Conservation (phyloP, 1,139 yeast species). For the Petasospora rhodanensis region DNA sequence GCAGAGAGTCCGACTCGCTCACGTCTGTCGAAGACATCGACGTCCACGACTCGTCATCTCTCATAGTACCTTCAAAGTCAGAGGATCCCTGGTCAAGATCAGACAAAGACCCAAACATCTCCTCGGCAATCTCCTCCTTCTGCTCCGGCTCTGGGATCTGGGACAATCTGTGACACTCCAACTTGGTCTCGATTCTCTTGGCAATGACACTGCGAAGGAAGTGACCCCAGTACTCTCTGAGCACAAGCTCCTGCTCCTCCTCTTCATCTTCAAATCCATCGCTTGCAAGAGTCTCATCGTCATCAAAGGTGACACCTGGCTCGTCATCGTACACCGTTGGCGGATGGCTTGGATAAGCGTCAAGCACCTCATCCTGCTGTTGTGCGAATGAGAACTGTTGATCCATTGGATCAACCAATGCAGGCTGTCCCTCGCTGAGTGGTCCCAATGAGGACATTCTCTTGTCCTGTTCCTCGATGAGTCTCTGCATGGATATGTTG, state of each 20-base stretch:
- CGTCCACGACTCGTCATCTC: constrained; percentile 13
- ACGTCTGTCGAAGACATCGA: constrained; percentile 15
- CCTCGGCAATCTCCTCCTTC: constrained; percentile 8
- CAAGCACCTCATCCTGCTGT: constrained; percentile 1
- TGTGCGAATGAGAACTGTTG: constrained; percentile 3
- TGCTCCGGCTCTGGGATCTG: constrained; percentile 13
- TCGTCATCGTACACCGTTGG: constrained; percentile 11
- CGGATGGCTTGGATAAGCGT: constrained; percentile 7
- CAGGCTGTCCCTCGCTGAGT: constrained; percentile 1
- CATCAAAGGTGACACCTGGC: constrained; percentile 1
- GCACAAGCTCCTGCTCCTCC: constrained; percentile 10
- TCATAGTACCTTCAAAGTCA: constrained; percentile 2
- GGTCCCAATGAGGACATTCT: constrained; percentile 1
- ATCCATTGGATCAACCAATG: constrained; percentile 11
- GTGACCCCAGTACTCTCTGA: constrained; percentile 15
- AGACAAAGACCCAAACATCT: constrained; percentile 9
- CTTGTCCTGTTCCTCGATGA: constrained; percentile 7
- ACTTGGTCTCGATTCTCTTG: constrained; percentile 17
- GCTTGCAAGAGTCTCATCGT: constrained; percentile 1
- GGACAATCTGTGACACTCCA: constrained; percentile 13
- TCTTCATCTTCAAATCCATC: constrained; percentile 6
- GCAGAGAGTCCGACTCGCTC: constrained; percentile 5
- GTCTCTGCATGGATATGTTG: constrained; percentile 13
- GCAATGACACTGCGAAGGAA: constrained; percentile 18
- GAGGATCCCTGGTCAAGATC: constrained; percentile 6